phyloP scores from a whole-genome alignment of 352 stramenopile genomes.

The Phytophthora meadii region DNA sequence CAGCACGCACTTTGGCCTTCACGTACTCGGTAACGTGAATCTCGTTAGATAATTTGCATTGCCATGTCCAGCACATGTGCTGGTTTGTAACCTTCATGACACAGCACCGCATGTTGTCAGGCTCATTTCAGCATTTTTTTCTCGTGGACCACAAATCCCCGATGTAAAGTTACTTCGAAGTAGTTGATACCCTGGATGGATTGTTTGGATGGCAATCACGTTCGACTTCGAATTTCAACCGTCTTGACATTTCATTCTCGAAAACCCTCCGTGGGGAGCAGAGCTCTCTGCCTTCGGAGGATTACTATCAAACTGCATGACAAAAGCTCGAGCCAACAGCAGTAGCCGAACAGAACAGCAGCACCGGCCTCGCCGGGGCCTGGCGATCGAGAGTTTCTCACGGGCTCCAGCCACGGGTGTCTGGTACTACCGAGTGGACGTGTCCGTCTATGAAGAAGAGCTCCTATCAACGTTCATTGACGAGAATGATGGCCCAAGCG shows the following conservation, averaged over 20 bases:
- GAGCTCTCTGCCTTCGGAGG: conserved; percentile 1
- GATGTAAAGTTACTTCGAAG: not conserved
- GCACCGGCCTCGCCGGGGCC: conserved; percentile 29
- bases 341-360: conserved; percentile 24
- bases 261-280: conserved; percentile 13
- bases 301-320: conserved; percentile 14
- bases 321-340: conserved; percentile 15
- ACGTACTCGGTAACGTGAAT: too few species aligned
- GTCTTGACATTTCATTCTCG: conserved; percentile 7
- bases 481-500: conserved; percentile 19
- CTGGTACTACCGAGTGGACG: conserved; percentile 79
- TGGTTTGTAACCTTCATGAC: not conserved
- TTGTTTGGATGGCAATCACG: conserved; percentile 18
- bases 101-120: conserved; percentile 1
- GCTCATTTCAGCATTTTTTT: conserved; percentile 14
- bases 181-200: conserved; percentile 1
- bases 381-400: conserved; percentile 63
- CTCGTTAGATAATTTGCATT: too few species aligned
- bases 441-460: conserved; percentile 38
- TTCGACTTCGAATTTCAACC: conserved; percentile 2
- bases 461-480: conserved; percentile 26
- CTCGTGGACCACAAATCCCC: conserved; percentile 9
- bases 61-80: too few species aligned
- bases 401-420: conserved; percentile 50
- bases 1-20: not conserved